Evolutionary conservation across 2,329 filamentous ascomycete genomes (phyloP).

Genomic region (Aureobasidium musti): DNA sequence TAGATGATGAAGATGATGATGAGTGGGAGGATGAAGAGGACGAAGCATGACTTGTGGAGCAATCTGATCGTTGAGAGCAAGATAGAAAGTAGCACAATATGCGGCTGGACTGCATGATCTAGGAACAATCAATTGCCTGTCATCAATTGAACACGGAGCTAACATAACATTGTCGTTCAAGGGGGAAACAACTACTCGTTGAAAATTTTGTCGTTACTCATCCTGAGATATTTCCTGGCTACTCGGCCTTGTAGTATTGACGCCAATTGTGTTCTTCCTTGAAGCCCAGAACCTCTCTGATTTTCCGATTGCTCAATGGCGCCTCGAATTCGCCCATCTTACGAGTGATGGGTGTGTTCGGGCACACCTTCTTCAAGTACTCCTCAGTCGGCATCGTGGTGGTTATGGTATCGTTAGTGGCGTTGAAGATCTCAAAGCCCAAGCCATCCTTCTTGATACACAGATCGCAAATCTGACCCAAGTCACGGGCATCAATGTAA

Average conservation of each 20-base stretch:
- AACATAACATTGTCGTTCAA: not conserved
- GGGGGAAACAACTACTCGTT: not conserved
- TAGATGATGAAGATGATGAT: not conserved
- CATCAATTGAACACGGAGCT: too few species aligned
- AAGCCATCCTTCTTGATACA: slow-evolving; percentile 57
- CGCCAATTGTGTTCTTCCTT: slow-evolving; percentile 61
- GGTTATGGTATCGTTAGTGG: slow-evolving; percentile 64
- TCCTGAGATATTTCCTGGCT: not conserved
- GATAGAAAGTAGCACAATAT: not conserved
- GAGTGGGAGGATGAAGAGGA: slow-evolving; percentile 10
- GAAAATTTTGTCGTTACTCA: not conserved
- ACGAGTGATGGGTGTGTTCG: slow-evolving; percentile 55
- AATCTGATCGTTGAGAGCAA: too few species aligned
- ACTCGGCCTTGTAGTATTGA: slow-evolving; percentile 48
- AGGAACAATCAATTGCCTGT: not conserved
- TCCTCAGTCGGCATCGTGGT: slow-evolving; percentile 54
- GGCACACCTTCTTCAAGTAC: slow-evolving; percentile 55
- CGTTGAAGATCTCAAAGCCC: slow-evolving; percentile 66
- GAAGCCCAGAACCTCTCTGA: slow-evolving; percentile 60
- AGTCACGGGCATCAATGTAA: slow-evolving; percentile 63
- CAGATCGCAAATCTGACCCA: slow-evolving; percentile 62
- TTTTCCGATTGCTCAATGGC: slow-evolving; percentile 63
- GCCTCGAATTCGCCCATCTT: slow-evolving; percentile 62
- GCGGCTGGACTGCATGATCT: not conserved
- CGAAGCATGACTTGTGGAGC: not conserved